Evolutionary conservation across 768 basidiomycete species (phyloP).

Genomic region (Russula brevipes): DNA sequence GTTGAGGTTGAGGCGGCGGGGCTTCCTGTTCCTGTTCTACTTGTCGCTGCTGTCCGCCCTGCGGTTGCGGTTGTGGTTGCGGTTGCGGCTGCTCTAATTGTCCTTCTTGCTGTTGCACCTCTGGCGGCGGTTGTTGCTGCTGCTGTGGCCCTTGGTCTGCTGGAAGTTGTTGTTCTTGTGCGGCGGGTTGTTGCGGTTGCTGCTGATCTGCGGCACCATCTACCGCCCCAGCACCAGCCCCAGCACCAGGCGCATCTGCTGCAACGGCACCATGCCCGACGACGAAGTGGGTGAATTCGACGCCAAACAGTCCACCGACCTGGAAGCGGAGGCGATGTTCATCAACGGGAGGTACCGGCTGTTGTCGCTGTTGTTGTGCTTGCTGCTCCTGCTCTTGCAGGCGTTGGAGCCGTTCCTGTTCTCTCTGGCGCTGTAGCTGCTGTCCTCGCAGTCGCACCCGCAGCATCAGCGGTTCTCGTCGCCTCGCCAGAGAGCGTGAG

Average conservation of each 20-base stretch:
- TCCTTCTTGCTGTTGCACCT: background rate
- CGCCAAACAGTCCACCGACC: slow-evolving; percentile 24
- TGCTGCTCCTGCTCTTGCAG: background rate
- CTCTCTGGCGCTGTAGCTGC: background rate
- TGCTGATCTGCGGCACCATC: background rate
- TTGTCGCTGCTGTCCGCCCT: background rate
- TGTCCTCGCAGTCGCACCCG: background rate
- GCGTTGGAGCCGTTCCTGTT: background rate
- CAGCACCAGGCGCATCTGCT: background rate
- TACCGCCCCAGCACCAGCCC: background rate
- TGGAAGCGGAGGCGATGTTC: slow-evolving; percentile 28
- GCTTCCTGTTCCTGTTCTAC: slow-evolving; percentile 6
- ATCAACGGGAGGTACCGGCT: background rate
- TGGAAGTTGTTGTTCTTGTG: background rate
- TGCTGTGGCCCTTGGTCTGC: background rate
- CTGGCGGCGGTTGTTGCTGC: background rate
- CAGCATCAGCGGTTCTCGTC: background rate
- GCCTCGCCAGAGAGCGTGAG: background rate
- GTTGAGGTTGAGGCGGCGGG: too few species aligned
- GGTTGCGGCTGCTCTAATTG: slow-evolving; percentile 6
- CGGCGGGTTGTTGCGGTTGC: background rate
- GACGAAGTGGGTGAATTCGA: slow-evolving; percentile 3
- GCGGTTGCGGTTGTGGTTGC: slow-evolving; percentile 5
- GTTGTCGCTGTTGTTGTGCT: background rate
- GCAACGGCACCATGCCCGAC: background rate